These are phyloP conservation scores for Phialophora macrospora DNA, from an alignment of 2,329 filamentous ascomycete species.

Conservation along the genomic window DNA sequence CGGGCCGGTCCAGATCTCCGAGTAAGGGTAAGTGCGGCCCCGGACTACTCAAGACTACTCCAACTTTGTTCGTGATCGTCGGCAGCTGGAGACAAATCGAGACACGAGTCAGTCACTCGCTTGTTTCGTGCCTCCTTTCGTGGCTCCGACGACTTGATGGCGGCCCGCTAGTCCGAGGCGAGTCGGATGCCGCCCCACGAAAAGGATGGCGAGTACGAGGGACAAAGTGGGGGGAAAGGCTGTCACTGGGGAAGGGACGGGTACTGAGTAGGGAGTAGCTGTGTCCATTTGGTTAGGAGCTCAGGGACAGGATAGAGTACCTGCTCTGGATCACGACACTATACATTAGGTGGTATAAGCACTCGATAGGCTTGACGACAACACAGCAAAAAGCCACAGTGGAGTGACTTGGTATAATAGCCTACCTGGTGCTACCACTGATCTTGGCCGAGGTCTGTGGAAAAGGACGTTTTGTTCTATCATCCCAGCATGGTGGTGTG, in stretches of 20 bases:
- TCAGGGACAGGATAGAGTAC: slow-evolving; percentile 17
- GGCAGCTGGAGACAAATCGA: slow-evolving; percentile 16
- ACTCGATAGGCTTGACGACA: slow-evolving; percentile 15
- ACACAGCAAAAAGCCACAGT: slow-evolving; percentile 14
- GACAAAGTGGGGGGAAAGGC: slow-evolving; percentile 16
- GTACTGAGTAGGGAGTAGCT: slow-evolving; percentile 15
- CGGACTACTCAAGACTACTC: slow-evolving; percentile 14
- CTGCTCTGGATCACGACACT: slow-evolving; percentile 9
- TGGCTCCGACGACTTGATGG: slow-evolving; percentile 14
- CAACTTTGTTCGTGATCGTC: slow-evolving; percentile 16
- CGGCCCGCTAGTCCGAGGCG: slow-evolving; percentile 15
- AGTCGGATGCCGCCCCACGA: slow-evolving; percentile 14
- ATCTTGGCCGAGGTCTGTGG: slow-evolving; percentile 13
- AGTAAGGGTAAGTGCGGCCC: slow-evolving; percentile 13
- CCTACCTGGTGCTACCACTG: slow-evolving; percentile 11
- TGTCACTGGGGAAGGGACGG: slow-evolving; percentile 11
- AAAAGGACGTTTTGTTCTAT: slow-evolving; percentile 12
- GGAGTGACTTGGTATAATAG: slow-evolving; percentile 13
- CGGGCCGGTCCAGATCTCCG: slow-evolving; percentile 17
- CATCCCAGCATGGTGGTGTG: slow-evolving; percentile 14
- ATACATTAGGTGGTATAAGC: slow-evolving; percentile 15
- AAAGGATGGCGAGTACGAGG: slow-evolving; percentile 15
- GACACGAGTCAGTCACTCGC: slow-evolving; percentile 16
- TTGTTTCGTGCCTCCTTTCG: slow-evolving; percentile 2
- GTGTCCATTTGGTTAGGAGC: slow-evolving; percentile 11